Base-by-base conservation (phyloP, 2,329 filamentous ascomycete genomes). In the Fusarium sp. region DNA sequence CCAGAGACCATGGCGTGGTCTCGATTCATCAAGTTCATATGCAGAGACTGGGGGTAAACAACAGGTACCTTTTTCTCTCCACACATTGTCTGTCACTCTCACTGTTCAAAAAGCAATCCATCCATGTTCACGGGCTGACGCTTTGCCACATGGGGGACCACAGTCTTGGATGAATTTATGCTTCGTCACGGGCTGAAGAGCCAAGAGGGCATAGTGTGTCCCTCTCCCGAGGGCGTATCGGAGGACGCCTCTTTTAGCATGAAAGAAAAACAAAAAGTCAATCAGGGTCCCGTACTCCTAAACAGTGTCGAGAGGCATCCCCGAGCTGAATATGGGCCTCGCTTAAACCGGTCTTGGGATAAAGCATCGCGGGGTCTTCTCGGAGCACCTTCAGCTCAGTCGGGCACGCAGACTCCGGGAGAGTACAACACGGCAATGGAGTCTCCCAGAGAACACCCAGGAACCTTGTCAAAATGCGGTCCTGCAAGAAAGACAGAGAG, bases 121-220 rank as follows among this genome's bases (percentile, higher is more conserved):
- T 39, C 67, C 11, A 69, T 63, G 68, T 52, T 52, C 48, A 65
- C 63, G 45, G 71, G 39, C 45, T 63, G n/a, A 11, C 61, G 57
- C 68, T 61, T 74, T 67, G 24, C 72, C 58, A n/a, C 16, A 65
- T 67, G 50, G 41, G 31, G 14, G 48, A 52, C 71, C 60, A 61
- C 52, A 66, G 68, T 74, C 61, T 72, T 57, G 45, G 39, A 52
- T 54, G 33, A 39, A 73, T 75, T 75, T 31, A 39, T 45, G 41
- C 58, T 69, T 67, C 37, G 31, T 73, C 58, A 64, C 52, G 66
- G 72, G 22, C 69, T 69, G 72, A 65, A 31, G 39, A 22, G 45
- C 58, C 56, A 52, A 71, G n/a, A 68, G n/a, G 45, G 33, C 14
- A 60, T 54, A 65, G 71, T 65, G 68, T 35, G 68, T 35, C 62